Percentiles rank a stretch among this genome's conserved stretches.
phyloP scores from a whole-genome alignment of 768 basidiomycete genomes.

The Imleria badia region DNA sequence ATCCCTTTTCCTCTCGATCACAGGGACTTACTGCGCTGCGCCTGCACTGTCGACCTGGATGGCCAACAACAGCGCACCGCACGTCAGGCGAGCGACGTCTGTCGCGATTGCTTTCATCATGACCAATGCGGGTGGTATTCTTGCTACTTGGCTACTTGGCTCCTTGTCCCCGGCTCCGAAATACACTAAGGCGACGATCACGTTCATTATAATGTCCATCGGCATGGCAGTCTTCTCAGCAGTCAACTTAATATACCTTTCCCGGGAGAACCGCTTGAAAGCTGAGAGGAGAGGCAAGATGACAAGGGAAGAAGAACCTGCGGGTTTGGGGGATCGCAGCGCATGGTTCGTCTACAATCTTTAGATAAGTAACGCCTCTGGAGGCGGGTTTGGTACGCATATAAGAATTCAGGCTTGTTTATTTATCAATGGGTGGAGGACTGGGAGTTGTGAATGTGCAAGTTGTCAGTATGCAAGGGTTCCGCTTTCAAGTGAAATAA shows the following conservation, averaged over 20 bases:
- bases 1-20: constrained; percentile 55
- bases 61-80: constrained; percentile 60
- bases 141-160: constrained; percentile 60
- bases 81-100: constrained; percentile 55
- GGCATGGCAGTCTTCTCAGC: constrained; percentile 38
- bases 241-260: constrained; percentile 42
- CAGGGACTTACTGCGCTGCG: constrained; percentile 52
- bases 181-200: constrained; percentile 48
- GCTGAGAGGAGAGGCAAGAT: constrained; percentile 33
- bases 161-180: constrained; percentile 46
- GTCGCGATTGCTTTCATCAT: constrained; percentile 58
- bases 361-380: constrained; percentile 17
- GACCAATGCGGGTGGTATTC: constrained; percentile 60
- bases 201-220: constrained; percentile 37
- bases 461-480: no score
- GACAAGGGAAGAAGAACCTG: constrained; percentile 36
- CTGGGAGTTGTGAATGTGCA: no score
- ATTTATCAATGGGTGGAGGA: no score
- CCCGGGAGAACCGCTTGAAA: constrained; percentile 47
- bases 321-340: constrained; percentile 46
- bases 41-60: constrained; percentile 58
- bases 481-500: no score
- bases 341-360: constrained; percentile 56
- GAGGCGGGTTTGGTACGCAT: neutral
- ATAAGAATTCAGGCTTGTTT: neutral